Base-by-base conservation (phyloP, 371 early-diverging fungal species). In the Mortierella sp. region DNA sequence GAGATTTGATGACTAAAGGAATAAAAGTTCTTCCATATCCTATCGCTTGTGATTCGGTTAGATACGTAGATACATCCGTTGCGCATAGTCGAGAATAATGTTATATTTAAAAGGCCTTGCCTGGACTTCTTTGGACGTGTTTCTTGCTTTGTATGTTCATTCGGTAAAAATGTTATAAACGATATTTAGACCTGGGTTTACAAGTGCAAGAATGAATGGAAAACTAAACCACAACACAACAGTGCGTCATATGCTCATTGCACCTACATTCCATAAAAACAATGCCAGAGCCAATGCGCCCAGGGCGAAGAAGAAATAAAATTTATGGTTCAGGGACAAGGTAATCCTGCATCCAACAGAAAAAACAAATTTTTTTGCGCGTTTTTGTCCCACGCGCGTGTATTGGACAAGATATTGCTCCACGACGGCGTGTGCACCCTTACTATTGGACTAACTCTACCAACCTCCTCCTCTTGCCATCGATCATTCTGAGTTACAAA, bases 81-180 rank as follows among this genome's bases (percentile, higher is more conserved):
- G 43, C 43, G 43, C 11, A 14, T 43, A 35, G 6, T 35, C 35
- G 35, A 35, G 35, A 35, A 35, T 6, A 35, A 35, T 35, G 35
- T 35, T 10, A 39, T 39, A 39, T 39, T 39, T 10, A 51, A n/a
- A 51, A 51, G n/a, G 51, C 18, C 51, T n/a, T 18, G 55, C 6
- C 55, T 55, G 55, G 55, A 28, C 55, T 2, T 28, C 3, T 55
- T 28, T 28, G 6, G 52, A 52, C 20, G n/a, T 55, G 12, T 28
- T 30, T 5, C 24, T 37, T 60, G 20, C 8, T 60, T 37, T 37
- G 32, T 60, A 9, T 37, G n/a, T 9, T 5, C 20, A n/a, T 28
- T 43, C 62, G 62, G 62, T 43, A 62, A 62, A 62, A 45, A 45
- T 45, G 45, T 62, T 62, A 26, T n/a, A 45, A 62, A 62, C 62